phyloP scores from a whole-genome alignment of 2,329 filamentous ascomycete genomes.

The Lizonia empirigonia region DNA sequence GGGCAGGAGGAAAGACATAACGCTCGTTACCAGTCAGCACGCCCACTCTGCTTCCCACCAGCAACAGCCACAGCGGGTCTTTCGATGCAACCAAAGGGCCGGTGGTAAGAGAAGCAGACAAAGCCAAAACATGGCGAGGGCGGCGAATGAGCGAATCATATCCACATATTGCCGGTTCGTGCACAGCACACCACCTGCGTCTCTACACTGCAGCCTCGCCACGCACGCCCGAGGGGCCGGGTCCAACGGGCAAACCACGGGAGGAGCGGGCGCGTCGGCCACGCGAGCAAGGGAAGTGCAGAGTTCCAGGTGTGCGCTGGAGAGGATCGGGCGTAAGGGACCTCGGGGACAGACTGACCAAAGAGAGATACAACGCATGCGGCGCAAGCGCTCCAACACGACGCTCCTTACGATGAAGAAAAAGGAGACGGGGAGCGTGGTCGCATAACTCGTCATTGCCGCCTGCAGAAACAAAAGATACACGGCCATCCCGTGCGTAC shows the following conservation, averaged over 20 bases:
- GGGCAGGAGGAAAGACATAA: constrained; percentile 45
- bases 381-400: constrained; percentile 21
- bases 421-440: constrained; percentile 22
- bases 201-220: constrained; percentile 36
- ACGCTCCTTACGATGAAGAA: constrained; percentile 31
- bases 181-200: constrained; percentile 34
- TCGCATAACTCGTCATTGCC: constrained; percentile 18
- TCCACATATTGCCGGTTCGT: constrained; percentile 51
- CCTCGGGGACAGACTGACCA: constrained; percentile 50
- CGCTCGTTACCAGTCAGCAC: constrained; percentile 52
- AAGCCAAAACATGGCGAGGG: constrained; percentile 18
- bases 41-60: constrained; percentile 37
- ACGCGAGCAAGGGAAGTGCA: constrained; percentile 31
- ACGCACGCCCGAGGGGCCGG: constrained; percentile 26
- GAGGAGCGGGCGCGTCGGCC: constrained; percentile 34
- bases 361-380: constrained; percentile 43
- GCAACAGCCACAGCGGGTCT: constrained; percentile 46
- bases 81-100: constrained; percentile 43
- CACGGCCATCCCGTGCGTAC: constrained; percentile 3
- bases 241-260: constrained; percentile 49
- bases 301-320: constrained; percentile 38
- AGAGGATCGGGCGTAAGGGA: constrained; percentile 53
- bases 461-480: constrained; percentile 8
- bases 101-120: constrained; percentile 36
- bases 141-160: constrained; percentile 52